A percentile compares a stretch with the other conserved stretches of the same genome.
Conservation (phyloP, 352 stramenopile genomes). For the Phytophthora cactorum region DNA sequence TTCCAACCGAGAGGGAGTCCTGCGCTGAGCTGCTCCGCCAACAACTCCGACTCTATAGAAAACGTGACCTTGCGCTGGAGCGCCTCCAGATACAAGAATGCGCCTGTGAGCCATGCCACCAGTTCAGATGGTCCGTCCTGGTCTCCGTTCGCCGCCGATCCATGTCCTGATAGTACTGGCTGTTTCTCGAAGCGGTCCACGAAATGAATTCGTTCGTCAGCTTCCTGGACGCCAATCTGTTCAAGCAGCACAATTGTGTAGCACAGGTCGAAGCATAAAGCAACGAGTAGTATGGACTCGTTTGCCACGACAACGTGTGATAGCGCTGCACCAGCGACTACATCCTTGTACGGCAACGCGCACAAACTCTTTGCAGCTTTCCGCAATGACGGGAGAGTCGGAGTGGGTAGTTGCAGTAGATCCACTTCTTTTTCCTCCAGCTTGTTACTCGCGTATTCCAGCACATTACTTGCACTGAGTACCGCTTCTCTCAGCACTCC, state of each 20-base stretch:
- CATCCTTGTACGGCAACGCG: conserved; percentile 29
- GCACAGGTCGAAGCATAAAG: conserved; percentile 69
- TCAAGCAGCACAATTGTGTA: conserved; percentile 67
- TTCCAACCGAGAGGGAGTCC: conserved; percentile 73
- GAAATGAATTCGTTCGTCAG: conserved; percentile 62
- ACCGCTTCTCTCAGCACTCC: conserved; percentile 42
- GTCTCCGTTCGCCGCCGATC: conserved; percentile 3
- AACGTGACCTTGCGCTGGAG: conserved; percentile 63
- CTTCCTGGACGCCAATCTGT: conserved; percentile 57
- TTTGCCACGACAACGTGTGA: conserved; percentile 3
- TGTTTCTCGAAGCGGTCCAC: conserved; percentile 52
- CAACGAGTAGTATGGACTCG: conserved; percentile 23
- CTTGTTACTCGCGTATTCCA: conserved; percentile 33
- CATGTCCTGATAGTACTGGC: conserved; percentile 21
- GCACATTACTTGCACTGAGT: conserved; percentile 35
- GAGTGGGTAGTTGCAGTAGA: conserved; percentile 52
- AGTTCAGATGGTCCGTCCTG: conserved; percentile 37
- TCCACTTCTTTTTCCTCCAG: conserved; percentile 13
- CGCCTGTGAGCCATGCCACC: conserved; percentile 65
- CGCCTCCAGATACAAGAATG: conserved; percentile 73
- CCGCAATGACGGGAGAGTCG: conserved; percentile 44
- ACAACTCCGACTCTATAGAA: conserved; percentile 63
- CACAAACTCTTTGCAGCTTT: conserved; percentile 51
- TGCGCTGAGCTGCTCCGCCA: conserved; percentile 70
- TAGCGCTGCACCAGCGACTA: conserved; percentile 10